Evolutionary conservation across 257 asterid species (phyloP), one percentile per base, ranked within the genome.

Genomic region (Solanum piurae): DNA sequence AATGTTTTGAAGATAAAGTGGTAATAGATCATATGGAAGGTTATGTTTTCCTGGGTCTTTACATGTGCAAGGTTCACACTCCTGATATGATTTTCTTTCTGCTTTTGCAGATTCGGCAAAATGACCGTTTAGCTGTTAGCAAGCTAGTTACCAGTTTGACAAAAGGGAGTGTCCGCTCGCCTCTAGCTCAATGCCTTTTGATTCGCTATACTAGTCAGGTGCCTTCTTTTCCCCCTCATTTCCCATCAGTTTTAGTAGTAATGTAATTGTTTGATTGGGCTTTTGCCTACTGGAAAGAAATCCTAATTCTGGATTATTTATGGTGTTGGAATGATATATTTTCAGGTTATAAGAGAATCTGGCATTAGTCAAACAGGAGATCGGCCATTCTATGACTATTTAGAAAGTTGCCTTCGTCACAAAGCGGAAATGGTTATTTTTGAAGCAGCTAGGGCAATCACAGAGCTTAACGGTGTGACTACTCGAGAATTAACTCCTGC

Each of bases 401-500:
- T 96, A 83, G 99, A 95, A 94, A 92, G 98, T 74, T 95, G 98
- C 89, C 96, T 96, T 71, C 98, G 99, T 68, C 99, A 96, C 91
- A 96, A 96, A 91, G 96, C 98, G 86, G 99, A 96, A 90, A 94
- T 96, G 98, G 99, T 96, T 84, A 95, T 95, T 88, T 95, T 95
- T 88, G 98, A 96, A 94, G 99, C 99, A 89, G 99, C 98, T 44
- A 93, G 97, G 93, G 98, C 99, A 91, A 96, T 96, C 90, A 96
- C 99, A 74, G 98, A 95, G 88, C 89, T 96, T 90, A 94, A 89
- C 92, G 92, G 94, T 71, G 98, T 96, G 88, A 91, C 98, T 80
- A 93, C 93, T 88, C 93, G 99, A 75, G 99, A 96, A 92, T 88
- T 96, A 93, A 95, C 98, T 88, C 98, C 99, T 62, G 99, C 99